phyloP scores from a whole-genome alignment of 305 asterid genomes.

The Fraxinus sp. region DNA sequence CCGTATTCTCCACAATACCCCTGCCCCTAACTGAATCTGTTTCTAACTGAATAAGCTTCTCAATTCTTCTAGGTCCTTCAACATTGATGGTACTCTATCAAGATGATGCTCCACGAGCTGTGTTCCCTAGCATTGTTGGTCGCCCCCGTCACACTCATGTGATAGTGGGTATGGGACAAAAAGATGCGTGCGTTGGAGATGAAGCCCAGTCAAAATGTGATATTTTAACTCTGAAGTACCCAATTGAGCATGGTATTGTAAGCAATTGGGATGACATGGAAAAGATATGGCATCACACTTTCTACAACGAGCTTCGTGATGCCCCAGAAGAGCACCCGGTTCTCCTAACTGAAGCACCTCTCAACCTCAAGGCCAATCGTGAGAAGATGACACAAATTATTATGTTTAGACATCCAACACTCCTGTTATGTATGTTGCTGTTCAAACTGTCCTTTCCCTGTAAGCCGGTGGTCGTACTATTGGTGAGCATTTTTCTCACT shows the following conservation, averaged over 20 bases:
- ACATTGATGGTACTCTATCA: no score
- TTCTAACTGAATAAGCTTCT: no score
- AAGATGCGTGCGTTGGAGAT: slow-evolving; percentile 61
- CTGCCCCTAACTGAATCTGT: no score
- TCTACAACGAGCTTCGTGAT: slow-evolving; percentile 59
- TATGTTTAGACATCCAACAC: slow-evolving; percentile 59
- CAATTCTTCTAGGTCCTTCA: no score
- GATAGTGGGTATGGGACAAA: slow-evolving; percentile 70
- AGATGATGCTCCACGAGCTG: slow-evolving; percentile 69
- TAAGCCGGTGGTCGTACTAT: slow-evolving; percentile 53
- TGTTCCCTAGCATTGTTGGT: slow-evolving; percentile 67
- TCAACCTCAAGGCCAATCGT: slow-evolving; percentile 60
- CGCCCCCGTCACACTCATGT: slow-evolving; percentile 72
- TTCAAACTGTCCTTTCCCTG: slow-evolving; percentile 59
- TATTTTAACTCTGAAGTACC: slow-evolving; percentile 55
- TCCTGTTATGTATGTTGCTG: slow-evolving; percentile 65
- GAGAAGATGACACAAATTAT: slow-evolving; percentile 59
- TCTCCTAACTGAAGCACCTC: slow-evolving; percentile 59
- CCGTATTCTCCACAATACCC: no score
- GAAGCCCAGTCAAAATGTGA: slow-evolving; percentile 63
- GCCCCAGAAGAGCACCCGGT: slow-evolving; percentile 71
- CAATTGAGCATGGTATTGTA: slow-evolving; percentile 61
- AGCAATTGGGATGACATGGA: slow-evolving; percentile 72
- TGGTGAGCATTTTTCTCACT: neutral
- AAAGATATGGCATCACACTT: slow-evolving; percentile 67